Percentiles rank a stretch among this genome's conserved stretches.
Conservation (phyloP, 352 stramenopile genomes). For the Phytophthora constricta region DNA sequence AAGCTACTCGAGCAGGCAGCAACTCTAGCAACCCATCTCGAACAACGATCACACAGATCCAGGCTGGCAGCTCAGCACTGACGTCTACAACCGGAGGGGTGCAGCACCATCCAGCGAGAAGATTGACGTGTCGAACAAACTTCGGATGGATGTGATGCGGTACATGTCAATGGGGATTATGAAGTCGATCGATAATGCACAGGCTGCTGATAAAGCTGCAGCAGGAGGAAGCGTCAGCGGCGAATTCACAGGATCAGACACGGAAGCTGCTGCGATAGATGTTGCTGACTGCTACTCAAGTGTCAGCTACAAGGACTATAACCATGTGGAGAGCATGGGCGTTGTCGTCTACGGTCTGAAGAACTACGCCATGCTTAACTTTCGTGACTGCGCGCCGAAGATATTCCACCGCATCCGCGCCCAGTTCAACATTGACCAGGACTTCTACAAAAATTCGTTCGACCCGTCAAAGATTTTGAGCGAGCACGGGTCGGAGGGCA, state of each 20-base stretch:
- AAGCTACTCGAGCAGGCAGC: conserved; percentile 9
- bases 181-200: conserved; percentile 66
- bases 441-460: conserved; percentile 82
- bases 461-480: conserved; percentile 71
- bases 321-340: conserved; percentile 67
- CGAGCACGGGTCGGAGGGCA: conserved; percentile 83
- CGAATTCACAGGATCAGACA: conserved; percentile 33
- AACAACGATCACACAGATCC: conserved; percentile 38
- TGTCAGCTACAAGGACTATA: conserved; percentile 73
- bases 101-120: conserved; percentile 36
- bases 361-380: conserved; percentile 64
- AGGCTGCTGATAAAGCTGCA: conserved; percentile 35
- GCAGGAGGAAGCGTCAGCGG: conserved; percentile 9
- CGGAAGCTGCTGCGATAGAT: conserved; percentile 19
- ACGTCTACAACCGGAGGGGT: conserved; percentile 28
- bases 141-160: conserved; percentile 87
- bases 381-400: conserved; percentile 78
- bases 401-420: conserved; percentile 81
- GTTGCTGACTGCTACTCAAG: conserved; percentile 29
- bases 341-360: conserved; percentile 75
- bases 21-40: conserved; percentile 21
- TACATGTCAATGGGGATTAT: conserved; percentile 89
- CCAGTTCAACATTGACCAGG: conserved; percentile 75
- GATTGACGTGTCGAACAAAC: conserved; percentile 79
- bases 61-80: conserved; percentile 28